Percentiles rank a stretch among this genome's conserved stretches.
Conservation (phyloP, 1,139 yeast species). For the Yamadazyma dendronema region DNA sequence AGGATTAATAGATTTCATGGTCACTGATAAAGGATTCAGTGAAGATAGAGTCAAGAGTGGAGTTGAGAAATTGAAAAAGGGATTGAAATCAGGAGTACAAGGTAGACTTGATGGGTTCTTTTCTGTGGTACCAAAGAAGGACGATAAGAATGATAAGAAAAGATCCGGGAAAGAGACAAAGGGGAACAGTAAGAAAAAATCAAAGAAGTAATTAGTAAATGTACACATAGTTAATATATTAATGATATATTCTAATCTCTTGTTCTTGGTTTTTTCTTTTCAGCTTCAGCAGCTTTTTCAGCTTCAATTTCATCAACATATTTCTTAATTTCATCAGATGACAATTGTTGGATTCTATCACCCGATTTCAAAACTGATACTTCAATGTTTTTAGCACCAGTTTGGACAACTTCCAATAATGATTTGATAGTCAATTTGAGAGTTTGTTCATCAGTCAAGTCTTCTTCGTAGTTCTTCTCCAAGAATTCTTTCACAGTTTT, state of each 20-base stretch:
- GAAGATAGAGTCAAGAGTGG: constrained; percentile 91
- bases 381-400: constrained; percentile 96
- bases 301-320: constrained; percentile 84
- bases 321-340: constrained; percentile 70
- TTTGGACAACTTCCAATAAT: constrained; percentile 92
- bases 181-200: constrained; percentile 12
- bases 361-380: constrained; percentile 82
- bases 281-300: constrained; percentile 89
- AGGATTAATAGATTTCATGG: constrained; percentile 70
- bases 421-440: constrained; percentile 82
- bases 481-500: constrained; percentile 94
- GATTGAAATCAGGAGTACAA: constrained; percentile 81
- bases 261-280: constrained; percentile 66
- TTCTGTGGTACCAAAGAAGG: constrained; percentile 57
- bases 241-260: constrained; percentile 2
- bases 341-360: constrained; percentile 50
- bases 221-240: not conserved
- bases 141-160: constrained; percentile 18
- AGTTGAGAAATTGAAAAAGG: constrained; percentile 80
- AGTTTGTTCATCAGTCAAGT: constrained; percentile 65
- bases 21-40: constrained; percentile 76
- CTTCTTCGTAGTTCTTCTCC: constrained; percentile 85
- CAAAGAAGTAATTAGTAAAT: constrained; percentile 1
- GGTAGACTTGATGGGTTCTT: constrained; percentile 93
- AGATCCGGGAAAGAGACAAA: constrained; percentile 20